Evolutionary conservation across 1,284 basidiomycete genomes (phyloP).

Genomic region (Ganoderma multipileum): DNA sequence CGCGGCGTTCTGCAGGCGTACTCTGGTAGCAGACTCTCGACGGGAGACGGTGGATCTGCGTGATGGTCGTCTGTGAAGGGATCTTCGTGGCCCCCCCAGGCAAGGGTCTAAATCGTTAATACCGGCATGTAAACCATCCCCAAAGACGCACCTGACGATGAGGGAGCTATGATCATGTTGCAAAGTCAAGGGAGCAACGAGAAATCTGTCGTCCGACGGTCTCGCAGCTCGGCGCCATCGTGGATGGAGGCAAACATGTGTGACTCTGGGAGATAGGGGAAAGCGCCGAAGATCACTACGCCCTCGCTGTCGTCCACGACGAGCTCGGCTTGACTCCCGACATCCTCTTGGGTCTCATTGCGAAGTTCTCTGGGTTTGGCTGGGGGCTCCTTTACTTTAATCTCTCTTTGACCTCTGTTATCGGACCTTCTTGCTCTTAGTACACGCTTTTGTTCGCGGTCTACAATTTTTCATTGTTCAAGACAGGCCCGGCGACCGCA

Average conservation of each 20-base stretch:
- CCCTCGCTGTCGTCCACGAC: constrained; percentile 4
- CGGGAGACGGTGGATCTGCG: constrained; percentile 24
- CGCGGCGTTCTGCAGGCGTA: background rate
- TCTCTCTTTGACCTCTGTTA: background rate
- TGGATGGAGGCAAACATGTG: constrained; percentile 10
- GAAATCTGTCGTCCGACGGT: background rate
- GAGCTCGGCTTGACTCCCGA: background rate
- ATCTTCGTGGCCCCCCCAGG: constrained; percentile 13
- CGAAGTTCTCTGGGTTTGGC: no score
- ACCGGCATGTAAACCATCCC: background rate
- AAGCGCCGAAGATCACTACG: background rate
- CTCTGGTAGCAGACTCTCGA: constrained; percentile 29
- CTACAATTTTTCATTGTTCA: background rate
- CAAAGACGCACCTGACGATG: background rate
- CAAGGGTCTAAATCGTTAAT: background rate
- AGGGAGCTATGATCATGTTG: background rate
- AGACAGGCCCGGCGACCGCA: background rate
- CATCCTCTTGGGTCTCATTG: background rate
- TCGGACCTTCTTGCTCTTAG: background rate
- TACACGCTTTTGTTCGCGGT: background rate
- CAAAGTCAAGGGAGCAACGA: background rate
- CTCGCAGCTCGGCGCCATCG: constrained; percentile 2
- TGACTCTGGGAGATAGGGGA: background rate
- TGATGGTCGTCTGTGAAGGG: constrained; percentile 30
- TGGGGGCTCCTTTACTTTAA: no score